Conservation (phyloP, 495 filamentous ascomycete species). For the Cudoniella acicularis region DNA sequence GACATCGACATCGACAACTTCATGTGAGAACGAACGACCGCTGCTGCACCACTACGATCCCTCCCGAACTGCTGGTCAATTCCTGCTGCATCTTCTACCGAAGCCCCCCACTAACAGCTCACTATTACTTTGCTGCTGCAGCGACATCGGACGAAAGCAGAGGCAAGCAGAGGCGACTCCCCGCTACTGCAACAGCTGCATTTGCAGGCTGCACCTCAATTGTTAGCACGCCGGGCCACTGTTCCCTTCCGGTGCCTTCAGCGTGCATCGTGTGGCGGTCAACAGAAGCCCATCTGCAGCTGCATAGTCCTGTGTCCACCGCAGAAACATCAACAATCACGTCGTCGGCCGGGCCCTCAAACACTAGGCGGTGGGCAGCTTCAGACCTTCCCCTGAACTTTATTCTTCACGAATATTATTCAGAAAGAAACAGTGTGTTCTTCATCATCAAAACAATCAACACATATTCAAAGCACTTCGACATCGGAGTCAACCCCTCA, state of each 20-base stretch:
- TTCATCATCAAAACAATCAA: no score
- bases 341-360: not conserved
- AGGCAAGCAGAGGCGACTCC: not conserved
- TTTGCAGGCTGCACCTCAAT: slow-evolving; percentile 1
- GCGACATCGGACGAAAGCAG: slow-evolving; percentile 10
- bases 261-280: slow-evolving; percentile 18
- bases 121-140: no score
- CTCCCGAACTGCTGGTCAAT: not conserved
- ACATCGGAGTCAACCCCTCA: not conserved
- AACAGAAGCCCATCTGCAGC: not conserved
- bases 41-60: no score
- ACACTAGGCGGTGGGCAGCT: not conserved
- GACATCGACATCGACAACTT: not conserved
- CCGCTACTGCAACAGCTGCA: slow-evolving; percentile 6
- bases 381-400: not conserved
- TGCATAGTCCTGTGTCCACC: not conserved
- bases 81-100: not conserved
- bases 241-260: slow-evolving; percentile 1
- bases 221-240: no score
- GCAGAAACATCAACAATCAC: slow-evolving; percentile 8
- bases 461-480: not conserved
- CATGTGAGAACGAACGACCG: not conserved
- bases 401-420: no score
- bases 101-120: not conserved
- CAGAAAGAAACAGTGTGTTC: no score